These are phyloP conservation scores for Penicillium sp. DNA, from an alignment of 2,329 filamentous ascomycete genomes.

Conservation along the genomic window DNA sequence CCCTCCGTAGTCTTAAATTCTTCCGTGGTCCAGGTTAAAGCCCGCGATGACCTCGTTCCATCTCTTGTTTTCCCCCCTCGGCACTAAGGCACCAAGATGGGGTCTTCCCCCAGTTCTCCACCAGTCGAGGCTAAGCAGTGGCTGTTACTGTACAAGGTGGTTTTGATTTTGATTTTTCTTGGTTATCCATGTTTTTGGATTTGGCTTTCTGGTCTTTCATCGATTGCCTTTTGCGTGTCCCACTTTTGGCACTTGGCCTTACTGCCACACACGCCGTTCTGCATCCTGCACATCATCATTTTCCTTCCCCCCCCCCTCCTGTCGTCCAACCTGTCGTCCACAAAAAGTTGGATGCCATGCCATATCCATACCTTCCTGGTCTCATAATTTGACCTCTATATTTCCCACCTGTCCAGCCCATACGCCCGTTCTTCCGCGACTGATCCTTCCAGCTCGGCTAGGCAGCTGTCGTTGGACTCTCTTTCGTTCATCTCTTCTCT, in stretches of 20 bases:
- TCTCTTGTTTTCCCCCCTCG: not conserved
- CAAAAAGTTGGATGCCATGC: not conserved
- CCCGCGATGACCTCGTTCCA: conserved; percentile 3
- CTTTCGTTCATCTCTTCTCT: conserved; percentile 10
- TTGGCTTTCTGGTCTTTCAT: not conserved
- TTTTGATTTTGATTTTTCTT: not conserved
- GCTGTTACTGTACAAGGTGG: not conserved
- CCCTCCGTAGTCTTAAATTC: not conserved
- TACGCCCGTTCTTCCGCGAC: not conserved
- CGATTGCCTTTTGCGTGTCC: conserved; percentile 1
- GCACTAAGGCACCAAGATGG: not conserved
- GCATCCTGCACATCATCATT: conserved; percentile 40
- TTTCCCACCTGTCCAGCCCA: not conserved
- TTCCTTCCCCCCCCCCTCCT: conserved; percentile 7
- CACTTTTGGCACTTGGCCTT: conserved; percentile 1
- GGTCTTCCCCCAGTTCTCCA: conserved; percentile 5
- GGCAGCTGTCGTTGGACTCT: conserved; percentile 20
- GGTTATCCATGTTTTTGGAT: not conserved
- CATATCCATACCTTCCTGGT: not conserved
- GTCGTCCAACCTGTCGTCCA: conserved; percentile 21
- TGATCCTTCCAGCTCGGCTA: conserved; percentile 21
- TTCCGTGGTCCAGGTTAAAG: not conserved
- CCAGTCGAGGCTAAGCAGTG: not conserved
- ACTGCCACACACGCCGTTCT: conserved; percentile 27
- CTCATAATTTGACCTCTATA: not conserved